Evolutionary conservation across 306 rosid genomes (phyloP).

Genomic region (Prunus mongolica): DNA sequence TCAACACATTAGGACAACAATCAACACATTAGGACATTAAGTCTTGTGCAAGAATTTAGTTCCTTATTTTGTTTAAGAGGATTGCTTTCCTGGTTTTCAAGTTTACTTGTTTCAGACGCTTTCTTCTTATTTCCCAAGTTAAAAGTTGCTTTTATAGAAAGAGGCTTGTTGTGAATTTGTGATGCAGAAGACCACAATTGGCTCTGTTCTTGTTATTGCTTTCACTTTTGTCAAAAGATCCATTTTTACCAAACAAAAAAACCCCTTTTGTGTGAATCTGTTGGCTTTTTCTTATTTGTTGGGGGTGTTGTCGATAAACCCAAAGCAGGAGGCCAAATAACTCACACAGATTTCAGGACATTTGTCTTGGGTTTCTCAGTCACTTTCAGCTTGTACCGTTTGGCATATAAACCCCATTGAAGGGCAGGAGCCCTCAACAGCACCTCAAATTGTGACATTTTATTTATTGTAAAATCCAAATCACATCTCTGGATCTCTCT

Average conservation of each 20-base stretch:
- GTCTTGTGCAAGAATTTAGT: background rate
- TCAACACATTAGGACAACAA: too few species aligned
- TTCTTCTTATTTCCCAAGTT: background rate
- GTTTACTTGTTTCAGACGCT: background rate
- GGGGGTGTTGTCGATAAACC: constrained; percentile 25
- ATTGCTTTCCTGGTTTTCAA: background rate
- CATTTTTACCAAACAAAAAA: background rate
- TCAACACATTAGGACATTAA: background rate
- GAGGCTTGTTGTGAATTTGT: background rate
- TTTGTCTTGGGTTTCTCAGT: constrained; percentile 25
- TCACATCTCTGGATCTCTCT: background rate
- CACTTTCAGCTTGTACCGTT: constrained; percentile 10
- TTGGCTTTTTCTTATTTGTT: background rate
- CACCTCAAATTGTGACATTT: background rate
- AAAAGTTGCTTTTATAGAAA: background rate
- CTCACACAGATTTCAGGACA: background rate
- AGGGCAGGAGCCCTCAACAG: constrained; percentile 16
- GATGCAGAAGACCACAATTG: background rate
- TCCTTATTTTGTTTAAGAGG: too few species aligned
- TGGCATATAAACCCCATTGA: constrained; percentile 7
- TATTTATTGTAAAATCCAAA: background rate
- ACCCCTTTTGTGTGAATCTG: background rate
- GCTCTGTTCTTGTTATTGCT: background rate
- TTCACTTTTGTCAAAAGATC: background rate
- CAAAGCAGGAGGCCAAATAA: constrained; percentile 31